phyloP scores from a whole-genome alignment of 78 protist species.

The Planoprotostelium fungivorum region DNA sequence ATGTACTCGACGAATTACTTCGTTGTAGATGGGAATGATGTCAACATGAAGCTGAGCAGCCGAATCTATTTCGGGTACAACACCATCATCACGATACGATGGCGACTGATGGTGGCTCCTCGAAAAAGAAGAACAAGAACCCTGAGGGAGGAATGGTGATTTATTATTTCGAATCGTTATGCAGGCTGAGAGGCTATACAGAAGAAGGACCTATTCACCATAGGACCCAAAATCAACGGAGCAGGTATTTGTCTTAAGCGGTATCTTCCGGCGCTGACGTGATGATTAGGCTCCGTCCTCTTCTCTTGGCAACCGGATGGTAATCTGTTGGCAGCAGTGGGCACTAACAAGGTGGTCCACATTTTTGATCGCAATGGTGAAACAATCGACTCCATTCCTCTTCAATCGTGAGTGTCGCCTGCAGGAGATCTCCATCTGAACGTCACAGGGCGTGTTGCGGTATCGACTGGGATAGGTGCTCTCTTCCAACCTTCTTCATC shows the following conservation, averaged over 20 bases:
- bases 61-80: no score
- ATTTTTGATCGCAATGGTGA: constrained; percentile 11
- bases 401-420: not conserved
- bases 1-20: no score
- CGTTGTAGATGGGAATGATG: no score
- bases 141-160: not conserved
- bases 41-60: no score
- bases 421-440: not conserved
- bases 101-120: no score
- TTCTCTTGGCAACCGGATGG: constrained; percentile 17
- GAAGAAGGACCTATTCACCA: not conserved
- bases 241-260: no score
- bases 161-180: not conserved
- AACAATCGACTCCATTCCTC: not conserved
- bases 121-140: not conserved
- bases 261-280: no score
- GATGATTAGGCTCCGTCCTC: not conserved
- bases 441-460: constrained; percentile 1
- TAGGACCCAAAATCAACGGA: not conserved
- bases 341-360: not conserved
- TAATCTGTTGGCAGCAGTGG: constrained; percentile 2
- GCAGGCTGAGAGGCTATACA: not conserved
- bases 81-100: no score
- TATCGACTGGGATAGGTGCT: constrained; percentile 53
- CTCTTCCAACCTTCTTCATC: not conserved